Base-by-base conservation (phyloP, 306 rosid species). In the Vigna trinervia region DNA sequence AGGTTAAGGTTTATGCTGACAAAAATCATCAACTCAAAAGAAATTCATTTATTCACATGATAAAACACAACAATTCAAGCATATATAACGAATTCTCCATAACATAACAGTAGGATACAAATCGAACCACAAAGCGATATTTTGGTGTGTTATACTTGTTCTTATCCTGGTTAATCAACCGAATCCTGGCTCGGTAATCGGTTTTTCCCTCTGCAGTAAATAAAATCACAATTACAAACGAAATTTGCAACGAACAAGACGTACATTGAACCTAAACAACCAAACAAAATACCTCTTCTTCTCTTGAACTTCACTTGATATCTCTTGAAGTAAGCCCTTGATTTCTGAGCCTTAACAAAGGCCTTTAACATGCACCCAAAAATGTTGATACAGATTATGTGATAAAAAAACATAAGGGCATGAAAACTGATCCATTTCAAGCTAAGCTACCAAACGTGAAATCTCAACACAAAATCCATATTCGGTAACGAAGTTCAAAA, bases 101-200 rank as follows among this genome's bases (percentile, higher is more conserved):
- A 30, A 30, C 34, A 30, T 30, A 3, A 83, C 30, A 67, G 0
- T 4, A 58, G 98, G 98, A 91, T 94, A 94, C 98, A 61, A 88
- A 84, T 67, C 97, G 88, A 17, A 95, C 96, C 1, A 90, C 98
- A 28, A 89, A 87, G 0, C 97, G 92, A 38, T 89, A 92, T 59
- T 94, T 94, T 0, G 98, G 98, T 0, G 97, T 94, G 67, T 94
- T 94, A 67, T 90, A 94, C 54, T 92, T 94, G 80, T 94, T 94
- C 65, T 94, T 94, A 57, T 95, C 98, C 43, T 95, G 98, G 12
- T 95, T 95, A 19, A 95, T 92, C 51, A 94, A 73, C 26, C 98
- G 86, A 70, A 92, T 87, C 78, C 98, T 85, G 11, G 98, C 98
- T 0, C 98, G 80, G 64, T 95, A 95, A 53, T 95, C 98, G 0